Evolutionary conservation across 352 stramenopile species (phyloP), one percentile per base, ranked within the genome.

Genomic region (Phytophthora pinifolia): DNA sequence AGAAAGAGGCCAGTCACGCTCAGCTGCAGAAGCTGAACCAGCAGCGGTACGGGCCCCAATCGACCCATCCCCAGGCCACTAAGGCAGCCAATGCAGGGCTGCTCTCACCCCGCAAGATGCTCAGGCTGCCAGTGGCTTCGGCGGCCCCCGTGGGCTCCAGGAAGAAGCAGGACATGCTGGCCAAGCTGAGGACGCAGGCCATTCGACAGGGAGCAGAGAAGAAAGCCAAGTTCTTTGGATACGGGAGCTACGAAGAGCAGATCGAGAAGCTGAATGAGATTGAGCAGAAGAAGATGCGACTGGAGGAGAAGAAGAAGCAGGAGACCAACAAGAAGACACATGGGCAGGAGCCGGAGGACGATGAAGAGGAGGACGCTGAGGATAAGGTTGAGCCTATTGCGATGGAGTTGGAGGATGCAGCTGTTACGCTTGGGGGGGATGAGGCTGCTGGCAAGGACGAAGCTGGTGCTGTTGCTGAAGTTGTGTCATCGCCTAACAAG

Each of bases 221-320:
- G 13, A 80, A 80, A 64, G 84, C 84, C 58, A 89, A 89, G 60
- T 30, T 89, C 4, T 92, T 94, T 54, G 84, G 84, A 4, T 91
- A 90, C 54, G 46, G 53, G 15, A 91, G 59, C 39, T 87, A 85
- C 50, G 76, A 90, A 37, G 76, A 88, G 38, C 84, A 92, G 46
- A 45, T 91, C 9, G 63, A 81, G 56, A 39, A 84, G 18, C 42
- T 94, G 36, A 86, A 91, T 42, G 64, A 77, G 54, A 62, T 84
- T 6, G 83, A 93, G 34, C 74, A 81, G 59, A 57, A 64, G 44
- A 83, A 80, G 51, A 83, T 94, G 35, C 44, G 74, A 8, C 45
- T 81, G 51, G 62, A 72, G 33, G 76, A 82, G 42, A 39, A 69
- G 44, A 65, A 77, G 46, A 62, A 81, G 18, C 54, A 67, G n/a